phyloP scores from a whole-genome alignment of 495 filamentous ascomycete genomes.

The Sordaria brevicollis region DNA sequence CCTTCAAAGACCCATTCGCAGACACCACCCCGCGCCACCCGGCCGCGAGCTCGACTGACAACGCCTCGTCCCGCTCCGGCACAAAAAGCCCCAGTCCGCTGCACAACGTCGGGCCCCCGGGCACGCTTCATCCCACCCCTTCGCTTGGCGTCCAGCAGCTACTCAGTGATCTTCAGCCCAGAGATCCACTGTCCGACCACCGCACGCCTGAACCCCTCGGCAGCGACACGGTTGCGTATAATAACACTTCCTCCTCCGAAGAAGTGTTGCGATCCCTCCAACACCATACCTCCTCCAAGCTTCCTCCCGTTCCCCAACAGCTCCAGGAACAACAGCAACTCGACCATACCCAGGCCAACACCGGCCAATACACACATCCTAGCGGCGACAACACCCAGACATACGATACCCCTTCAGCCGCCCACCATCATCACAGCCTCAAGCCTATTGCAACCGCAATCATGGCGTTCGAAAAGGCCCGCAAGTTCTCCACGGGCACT shows the following conservation, averaged over 20 bases:
- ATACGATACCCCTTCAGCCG: background rate
- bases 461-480: conserved; percentile 29
- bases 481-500: conserved; percentile 31
- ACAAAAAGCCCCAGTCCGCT: background rate
- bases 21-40: background rate
- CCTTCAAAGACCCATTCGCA: background rate
- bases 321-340: background rate
- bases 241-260: background rate
- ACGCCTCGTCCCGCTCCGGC: background rate
- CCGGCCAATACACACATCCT: background rate
- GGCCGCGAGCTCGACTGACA: background rate
- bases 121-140: background rate
- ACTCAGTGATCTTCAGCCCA: background rate
- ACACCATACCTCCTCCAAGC: background rate
- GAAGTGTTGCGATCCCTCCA: background rate
- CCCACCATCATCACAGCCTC: conserved; percentile 7
- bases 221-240: background rate
- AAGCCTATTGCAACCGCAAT: conserved; percentile 14
- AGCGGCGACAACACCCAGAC: background rate
- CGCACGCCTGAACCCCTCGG: background rate
- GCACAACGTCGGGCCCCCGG: background rate
- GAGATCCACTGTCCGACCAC: background rate
- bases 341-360: background rate
- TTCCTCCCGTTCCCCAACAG: background rate
- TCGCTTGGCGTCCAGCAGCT: background rate